Evolutionary conservation across 768 basidiomycete species (phyloP).

Genomic region (Omphalotus guepiniiformis): DNA sequence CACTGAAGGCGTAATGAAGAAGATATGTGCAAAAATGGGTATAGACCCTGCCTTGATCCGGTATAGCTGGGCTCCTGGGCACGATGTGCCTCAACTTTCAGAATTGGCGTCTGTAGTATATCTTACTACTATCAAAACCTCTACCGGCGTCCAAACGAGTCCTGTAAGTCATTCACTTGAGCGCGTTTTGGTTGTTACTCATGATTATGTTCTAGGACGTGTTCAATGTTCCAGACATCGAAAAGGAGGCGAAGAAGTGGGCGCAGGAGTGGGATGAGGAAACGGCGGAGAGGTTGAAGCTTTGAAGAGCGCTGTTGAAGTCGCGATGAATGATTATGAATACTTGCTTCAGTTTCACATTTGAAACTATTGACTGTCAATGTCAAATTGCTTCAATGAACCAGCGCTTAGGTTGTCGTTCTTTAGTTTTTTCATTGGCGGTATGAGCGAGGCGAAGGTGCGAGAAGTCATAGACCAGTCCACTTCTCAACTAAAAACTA

Average conservation of each 20-base stretch:
- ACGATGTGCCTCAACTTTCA: background rate
- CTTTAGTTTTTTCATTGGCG: too few relatives aligned
- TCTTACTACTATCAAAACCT: background rate
- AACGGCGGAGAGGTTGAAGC: background rate
- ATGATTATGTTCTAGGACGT: background rate
- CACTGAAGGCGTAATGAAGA: slow-evolving; percentile 5
- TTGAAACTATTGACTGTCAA: too few relatives aligned
- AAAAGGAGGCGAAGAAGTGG: slow-evolving; percentile 6
- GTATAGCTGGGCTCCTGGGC: slow-evolving; percentile 1
- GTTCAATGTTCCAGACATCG: background rate
- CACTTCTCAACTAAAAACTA: too few relatives aligned
- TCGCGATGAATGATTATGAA: slow-evolving; percentile 4
- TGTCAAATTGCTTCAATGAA: too few relatives aligned
- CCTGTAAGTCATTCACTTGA: background rate
- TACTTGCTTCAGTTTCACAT: slow-evolving; percentile 1
- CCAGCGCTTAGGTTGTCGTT: too few relatives aligned
- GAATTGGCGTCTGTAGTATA: background rate
- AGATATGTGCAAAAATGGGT: slow-evolving; percentile 1
- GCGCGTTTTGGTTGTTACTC: too few relatives aligned
- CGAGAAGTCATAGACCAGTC: too few relatives aligned
- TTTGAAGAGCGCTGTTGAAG: background rate
- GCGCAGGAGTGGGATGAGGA: slow-evolving; percentile 1
- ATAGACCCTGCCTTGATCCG: background rate
- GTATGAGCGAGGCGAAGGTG: too few relatives aligned
- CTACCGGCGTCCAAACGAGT: background rate